Evolutionary conservation across 1,284 basidiomycete species (phyloP).

Genomic region (Boletus hoseneyae): DNA sequence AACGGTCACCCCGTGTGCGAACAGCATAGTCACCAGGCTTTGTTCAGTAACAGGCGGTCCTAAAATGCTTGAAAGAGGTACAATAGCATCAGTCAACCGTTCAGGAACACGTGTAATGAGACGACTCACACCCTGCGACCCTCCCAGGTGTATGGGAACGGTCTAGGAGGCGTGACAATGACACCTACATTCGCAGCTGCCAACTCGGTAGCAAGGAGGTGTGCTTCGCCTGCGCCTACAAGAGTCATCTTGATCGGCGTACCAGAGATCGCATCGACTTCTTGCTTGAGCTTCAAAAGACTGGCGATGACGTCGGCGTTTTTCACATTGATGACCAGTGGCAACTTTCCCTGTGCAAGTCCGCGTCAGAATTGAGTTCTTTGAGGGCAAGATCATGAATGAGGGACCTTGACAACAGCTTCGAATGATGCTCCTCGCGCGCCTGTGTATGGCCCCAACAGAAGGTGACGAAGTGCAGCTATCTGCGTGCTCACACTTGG

Average conservation of each 20-base stretch:
- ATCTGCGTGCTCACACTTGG: slow-evolving; percentile 64
- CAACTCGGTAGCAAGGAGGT: slow-evolving; percentile 73
- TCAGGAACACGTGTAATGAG: background rate
- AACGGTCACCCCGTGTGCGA: slow-evolving; percentile 68
- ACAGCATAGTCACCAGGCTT: slow-evolving; percentile 61
- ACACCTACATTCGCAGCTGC: slow-evolving; percentile 71
- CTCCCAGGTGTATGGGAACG: slow-evolving; percentile 62
- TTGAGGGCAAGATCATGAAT: background rate
- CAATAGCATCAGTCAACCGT: slow-evolving; percentile 14
- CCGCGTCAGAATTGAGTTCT: slow-evolving; percentile 6
- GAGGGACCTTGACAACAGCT: slow-evolving; percentile 39
- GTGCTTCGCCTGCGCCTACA: slow-evolving; percentile 70
- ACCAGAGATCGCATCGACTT: slow-evolving; percentile 51
- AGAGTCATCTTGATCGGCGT: slow-evolving; percentile 53
- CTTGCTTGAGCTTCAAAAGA: slow-evolving; percentile 69
- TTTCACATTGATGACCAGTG: slow-evolving; percentile 54
- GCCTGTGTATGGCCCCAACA: slow-evolving; percentile 49
- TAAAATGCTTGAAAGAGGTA: slow-evolving; percentile 44
- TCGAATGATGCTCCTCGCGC: slow-evolving; percentile 52
- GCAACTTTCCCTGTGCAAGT: slow-evolving; percentile 41
- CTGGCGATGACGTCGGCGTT: slow-evolving; percentile 79
- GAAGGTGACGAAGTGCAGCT: slow-evolving; percentile 57
- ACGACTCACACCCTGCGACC: slow-evolving; percentile 43
- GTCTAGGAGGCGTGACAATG: slow-evolving; percentile 57
- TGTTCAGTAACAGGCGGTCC: slow-evolving; percentile 73